Conservation (phyloP, 306 rosid species). For the Elaeagnus macrophylla region DNA sequence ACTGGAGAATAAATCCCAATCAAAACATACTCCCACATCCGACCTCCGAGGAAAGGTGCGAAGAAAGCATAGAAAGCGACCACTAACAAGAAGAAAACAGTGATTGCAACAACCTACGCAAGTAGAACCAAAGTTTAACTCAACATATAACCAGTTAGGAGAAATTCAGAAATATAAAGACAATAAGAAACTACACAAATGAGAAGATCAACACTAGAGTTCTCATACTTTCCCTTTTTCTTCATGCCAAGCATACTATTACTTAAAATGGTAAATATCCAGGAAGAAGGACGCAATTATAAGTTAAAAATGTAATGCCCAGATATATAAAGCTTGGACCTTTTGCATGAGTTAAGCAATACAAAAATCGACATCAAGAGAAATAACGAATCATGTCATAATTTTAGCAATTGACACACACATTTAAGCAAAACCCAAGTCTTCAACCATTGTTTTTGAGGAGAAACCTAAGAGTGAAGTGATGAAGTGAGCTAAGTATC, state of each 20-base stretch:
- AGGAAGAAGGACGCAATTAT: not conserved
- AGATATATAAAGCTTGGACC: conserved; percentile 2
- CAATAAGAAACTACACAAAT: too few relatives aligned
- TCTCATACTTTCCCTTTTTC: not conserved
- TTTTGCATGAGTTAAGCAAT: conserved; percentile 11
- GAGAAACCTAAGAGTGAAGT: not conserved
- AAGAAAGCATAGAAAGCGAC: conserved; percentile 88
- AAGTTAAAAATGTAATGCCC: not conserved
- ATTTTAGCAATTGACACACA: not conserved
- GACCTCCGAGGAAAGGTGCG: conserved; percentile 92
- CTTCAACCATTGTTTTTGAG: conserved; percentile 23
- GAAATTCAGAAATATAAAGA: too few relatives aligned
- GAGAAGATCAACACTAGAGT: not conserved
- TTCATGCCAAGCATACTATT: not conserved
- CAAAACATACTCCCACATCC: conserved; percentile 59
- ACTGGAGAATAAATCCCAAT: conserved; percentile 71
- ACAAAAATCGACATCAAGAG: conserved; percentile 3
- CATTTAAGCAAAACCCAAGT: conserved; percentile 13
- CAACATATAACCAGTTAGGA: not conserved
- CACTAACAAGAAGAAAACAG: conserved; percentile 80
- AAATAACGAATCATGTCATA: conserved; percentile 6
- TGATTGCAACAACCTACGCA: conserved; percentile 80
- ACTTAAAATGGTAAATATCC: not conserved
- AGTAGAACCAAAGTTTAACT: conserved; percentile 25
- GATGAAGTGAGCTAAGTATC: not conserved